Evolutionary conservation across 2,329 filamentous ascomycete genomes (phyloP).

Genomic region (Didymella keratinophila): DNA sequence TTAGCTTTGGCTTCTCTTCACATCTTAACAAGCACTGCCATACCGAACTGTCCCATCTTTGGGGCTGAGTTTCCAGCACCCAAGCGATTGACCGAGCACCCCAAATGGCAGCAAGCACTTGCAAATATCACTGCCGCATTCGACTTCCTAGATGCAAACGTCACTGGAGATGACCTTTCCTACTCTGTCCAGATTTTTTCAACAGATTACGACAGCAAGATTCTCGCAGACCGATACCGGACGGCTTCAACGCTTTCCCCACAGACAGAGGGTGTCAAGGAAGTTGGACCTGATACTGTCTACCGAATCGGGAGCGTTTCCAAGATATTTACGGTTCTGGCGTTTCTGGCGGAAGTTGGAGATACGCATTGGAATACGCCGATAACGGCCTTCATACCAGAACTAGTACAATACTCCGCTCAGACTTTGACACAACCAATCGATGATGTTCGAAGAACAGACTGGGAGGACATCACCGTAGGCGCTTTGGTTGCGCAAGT

Average conservation of each 20-base stretch:
- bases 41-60: constrained; percentile 35
- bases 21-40: constrained; percentile 20
- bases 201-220: constrained; percentile 27
- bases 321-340: constrained; percentile 53
- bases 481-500: constrained; percentile 47
- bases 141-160: constrained; percentile 30
- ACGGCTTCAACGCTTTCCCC: constrained; percentile 27
- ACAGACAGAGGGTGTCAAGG: constrained; percentile 29
- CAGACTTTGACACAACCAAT: constrained; percentile 22
- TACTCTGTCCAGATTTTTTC: constrained; percentile 39
- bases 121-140: constrained; percentile 30
- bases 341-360: constrained; percentile 48
- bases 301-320: constrained; percentile 55
- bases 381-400: constrained; percentile 39
- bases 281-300: constrained; percentile 51
- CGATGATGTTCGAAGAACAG: constrained; percentile 32
- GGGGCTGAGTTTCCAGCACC: constrained; percentile 38
- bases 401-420: constrained; percentile 28
- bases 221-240: constrained; percentile 33
- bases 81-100: constrained; percentile 27
- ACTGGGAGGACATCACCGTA: constrained; percentile 48
- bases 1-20: constrained; percentile 5
- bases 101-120: constrained; percentile 32
- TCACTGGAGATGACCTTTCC: constrained; percentile 30
- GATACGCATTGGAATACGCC: constrained; percentile 48